Percentiles rank a stretch among this genome's conserved stretches.
Conservation (phyloP, 306 rosid species). For the Cajanus cajan region DNA sequence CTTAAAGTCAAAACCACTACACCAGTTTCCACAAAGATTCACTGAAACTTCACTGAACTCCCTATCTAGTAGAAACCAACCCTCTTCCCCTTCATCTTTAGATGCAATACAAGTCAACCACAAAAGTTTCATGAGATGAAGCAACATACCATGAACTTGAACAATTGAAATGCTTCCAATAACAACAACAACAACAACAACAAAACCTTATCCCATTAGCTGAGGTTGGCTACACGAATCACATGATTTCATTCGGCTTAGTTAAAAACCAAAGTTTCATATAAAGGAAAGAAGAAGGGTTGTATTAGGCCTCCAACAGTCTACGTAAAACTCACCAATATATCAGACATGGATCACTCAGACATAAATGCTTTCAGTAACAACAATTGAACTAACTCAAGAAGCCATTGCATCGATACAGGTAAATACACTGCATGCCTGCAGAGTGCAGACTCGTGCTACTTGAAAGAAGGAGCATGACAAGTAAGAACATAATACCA, state of each 20-base stretch:
- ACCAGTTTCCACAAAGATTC: neutral
- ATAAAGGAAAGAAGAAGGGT: too few relatives aligned
- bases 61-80: neutral
- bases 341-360: too few relatives aligned
- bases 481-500: neutral
- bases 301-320: too few relatives aligned
- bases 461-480: neutral
- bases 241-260: too few relatives aligned
- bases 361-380: too few relatives aligned
- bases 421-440: neutral
- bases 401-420: neutral
- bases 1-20: neutral
- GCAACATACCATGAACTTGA: neutral
- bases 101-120: neutral
- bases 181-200: neutral
- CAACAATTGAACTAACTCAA: neutral
- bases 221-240: too few relatives aligned
- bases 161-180: neutral
- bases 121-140: neutral
- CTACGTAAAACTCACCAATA: too few relatives aligned
- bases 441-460: neutral
- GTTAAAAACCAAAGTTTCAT: too few relatives aligned
- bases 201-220: too few relatives aligned
- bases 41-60: neutral
- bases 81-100: neutral